Conservation (phyloP, 371 early-diverging fungal genomes). For the Haplosporangium sp. region DNA sequence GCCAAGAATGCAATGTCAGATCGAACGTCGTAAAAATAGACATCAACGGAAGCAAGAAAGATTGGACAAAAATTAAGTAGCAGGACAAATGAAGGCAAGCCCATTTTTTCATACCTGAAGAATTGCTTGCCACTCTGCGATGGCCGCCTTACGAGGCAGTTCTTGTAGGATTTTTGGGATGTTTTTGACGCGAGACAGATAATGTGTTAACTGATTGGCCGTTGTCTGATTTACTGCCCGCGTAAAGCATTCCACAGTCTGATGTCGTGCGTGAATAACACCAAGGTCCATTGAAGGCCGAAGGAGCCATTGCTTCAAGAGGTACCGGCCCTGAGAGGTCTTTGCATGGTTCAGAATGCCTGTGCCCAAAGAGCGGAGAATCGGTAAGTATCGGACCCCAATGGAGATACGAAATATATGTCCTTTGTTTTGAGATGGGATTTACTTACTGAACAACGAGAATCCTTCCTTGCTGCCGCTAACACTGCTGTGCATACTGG, state of each 20-base stretch:
- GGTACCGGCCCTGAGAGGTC: conserved; percentile 66
- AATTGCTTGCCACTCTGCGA: conserved; percentile 77
- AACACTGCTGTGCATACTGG: conserved; percentile 67
- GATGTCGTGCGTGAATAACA: conserved; percentile 64
- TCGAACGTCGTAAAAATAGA: too few relatives aligned
- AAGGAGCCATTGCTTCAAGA: conserved; percentile 74
- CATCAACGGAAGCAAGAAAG: background rate
- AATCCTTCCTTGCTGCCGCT: conserved; percentile 70
- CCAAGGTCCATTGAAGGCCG: conserved; percentile 65
- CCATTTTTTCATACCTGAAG: conserved; percentile 62
- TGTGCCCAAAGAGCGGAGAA: conserved; percentile 11
- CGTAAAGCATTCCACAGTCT: conserved; percentile 64
- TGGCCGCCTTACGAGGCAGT: conserved; percentile 61
- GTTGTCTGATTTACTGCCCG: conserved; percentile 51
- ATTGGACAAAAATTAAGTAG: background rate
- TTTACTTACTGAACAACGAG: conserved; percentile 71
- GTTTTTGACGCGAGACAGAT: conserved; percentile 71
- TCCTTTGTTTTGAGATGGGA: background rate
- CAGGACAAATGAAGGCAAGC: background rate
- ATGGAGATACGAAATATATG: too few relatives aligned
- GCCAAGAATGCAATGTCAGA: background rate
- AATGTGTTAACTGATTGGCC: conserved; percentile 53
- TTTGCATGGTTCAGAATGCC: conserved; percentile 72
- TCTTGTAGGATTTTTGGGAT: conserved; percentile 64
- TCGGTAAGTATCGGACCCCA: background rate